Evolutionary conservation across 2,329 filamentous ascomycete species (phyloP).

Genomic region (Microdochium bolleyi): DNA sequence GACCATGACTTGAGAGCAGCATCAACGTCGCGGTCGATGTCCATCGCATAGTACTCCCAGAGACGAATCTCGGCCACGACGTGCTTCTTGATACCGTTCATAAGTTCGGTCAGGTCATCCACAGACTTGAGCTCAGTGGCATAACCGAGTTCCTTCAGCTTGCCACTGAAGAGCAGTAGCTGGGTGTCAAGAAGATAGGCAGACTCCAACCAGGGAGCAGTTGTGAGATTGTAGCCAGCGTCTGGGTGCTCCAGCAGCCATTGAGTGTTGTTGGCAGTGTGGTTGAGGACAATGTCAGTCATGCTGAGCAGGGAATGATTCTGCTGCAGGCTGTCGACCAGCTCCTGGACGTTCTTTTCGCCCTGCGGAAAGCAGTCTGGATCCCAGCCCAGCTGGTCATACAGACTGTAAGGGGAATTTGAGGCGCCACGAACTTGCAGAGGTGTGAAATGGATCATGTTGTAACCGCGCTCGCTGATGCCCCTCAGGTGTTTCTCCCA

Average conservation of each 20-base stretch:
- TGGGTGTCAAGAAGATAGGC: constrained; percentile 55
- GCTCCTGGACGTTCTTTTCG: constrained; percentile 67
- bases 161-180: constrained; percentile 68
- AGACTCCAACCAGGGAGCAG: constrained; percentile 69
- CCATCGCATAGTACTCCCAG: constrained; percentile 89
- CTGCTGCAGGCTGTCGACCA: constrained; percentile 76
- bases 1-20: constrained; percentile 67
- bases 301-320: constrained; percentile 79
- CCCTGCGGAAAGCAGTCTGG: constrained; percentile 73
- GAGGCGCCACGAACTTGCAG: constrained; percentile 81
- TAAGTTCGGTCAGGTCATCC: constrained; percentile 71
- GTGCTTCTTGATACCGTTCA: constrained; percentile 75
- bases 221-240: constrained; percentile 87
- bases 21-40: constrained; percentile 66
- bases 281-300: constrained; percentile 96
- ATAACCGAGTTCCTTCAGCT: constrained; percentile 62
- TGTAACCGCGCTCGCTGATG: constrained; percentile 88
- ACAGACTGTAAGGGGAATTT: constrained; percentile 96
- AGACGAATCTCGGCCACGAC: constrained; percentile 71
- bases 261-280: constrained; percentile 90
- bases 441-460: constrained; percentile 98
- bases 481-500: constrained; percentile 87
- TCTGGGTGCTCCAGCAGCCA: constrained; percentile 95
- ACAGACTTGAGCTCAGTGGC: constrained; percentile 64
- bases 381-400: constrained; percentile 86